Conservation (phyloP, 495 filamentous ascomycete genomes). For the Parathielavia appendiculata region DNA sequence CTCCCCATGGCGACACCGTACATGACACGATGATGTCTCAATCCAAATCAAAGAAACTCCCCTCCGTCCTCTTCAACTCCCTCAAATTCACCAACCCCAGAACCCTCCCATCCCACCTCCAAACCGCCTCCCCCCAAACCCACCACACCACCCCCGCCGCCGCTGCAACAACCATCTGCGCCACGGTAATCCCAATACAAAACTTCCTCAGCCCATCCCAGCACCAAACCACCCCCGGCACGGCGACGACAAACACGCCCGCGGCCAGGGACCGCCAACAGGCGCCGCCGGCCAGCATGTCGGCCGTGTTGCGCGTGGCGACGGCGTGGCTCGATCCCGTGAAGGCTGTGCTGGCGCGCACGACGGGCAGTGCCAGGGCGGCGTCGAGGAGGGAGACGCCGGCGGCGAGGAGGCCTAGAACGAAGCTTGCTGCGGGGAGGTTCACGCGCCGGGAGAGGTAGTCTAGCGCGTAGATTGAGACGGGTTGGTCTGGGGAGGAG, state of each 20-base stretch:
- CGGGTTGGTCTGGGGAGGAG: not conserved
- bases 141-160: slow-evolving; percentile 33
- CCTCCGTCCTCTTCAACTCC: slow-evolving; percentile 32
- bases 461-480: slow-evolving; percentile 24
- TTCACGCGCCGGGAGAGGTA: slow-evolving; percentile 29
- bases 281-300: slow-evolving; percentile 38
- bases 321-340: slow-evolving; percentile 37
- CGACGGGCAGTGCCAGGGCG: slow-evolving; percentile 30
- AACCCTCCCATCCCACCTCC: slow-evolving; percentile 37
- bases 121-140: slow-evolving; percentile 35
- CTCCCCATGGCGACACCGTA: too few species aligned
- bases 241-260: slow-evolving; percentile 37
- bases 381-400: slow-evolving; percentile 33
- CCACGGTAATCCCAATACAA: slow-evolving; percentile 33
- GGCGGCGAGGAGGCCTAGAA: slow-evolving; percentile 39
- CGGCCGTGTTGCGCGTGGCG: slow-evolving; percentile 37
- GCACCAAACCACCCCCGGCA: slow-evolving; percentile 32
- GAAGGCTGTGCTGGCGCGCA: slow-evolving; percentile 40
- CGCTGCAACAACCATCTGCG: slow-evolving; percentile 31
- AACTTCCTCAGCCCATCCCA: slow-evolving; percentile 35
- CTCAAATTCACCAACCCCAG: slow-evolving; percentile 40
- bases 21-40: slow-evolving; percentile 5
- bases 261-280: slow-evolving; percentile 33
- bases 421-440: slow-evolving; percentile 37
- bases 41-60: slow-evolving; percentile 45